A percentile compares a stretch with the other conserved stretches of the same genome.
Conservation (phyloP, 441 rosid genomes). For the Syzygium syzygioides region DNA sequence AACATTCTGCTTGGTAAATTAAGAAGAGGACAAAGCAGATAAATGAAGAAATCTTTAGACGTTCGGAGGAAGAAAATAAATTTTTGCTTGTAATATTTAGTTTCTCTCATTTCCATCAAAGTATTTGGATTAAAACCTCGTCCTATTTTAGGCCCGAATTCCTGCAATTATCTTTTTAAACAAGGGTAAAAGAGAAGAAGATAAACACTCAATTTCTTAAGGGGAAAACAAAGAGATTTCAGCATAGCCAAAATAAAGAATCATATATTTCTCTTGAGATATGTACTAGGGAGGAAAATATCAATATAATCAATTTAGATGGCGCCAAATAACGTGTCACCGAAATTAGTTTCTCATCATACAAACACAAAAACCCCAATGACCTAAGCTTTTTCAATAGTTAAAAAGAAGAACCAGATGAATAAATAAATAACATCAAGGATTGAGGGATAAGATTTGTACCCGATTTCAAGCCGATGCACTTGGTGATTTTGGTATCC, state of each 20-base stretch:
- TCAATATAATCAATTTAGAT: not conserved
- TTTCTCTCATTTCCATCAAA: too few relatives aligned
- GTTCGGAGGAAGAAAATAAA: not conserved
- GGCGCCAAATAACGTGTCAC: not conserved
- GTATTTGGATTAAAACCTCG: too few relatives aligned
- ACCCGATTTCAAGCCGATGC: not conserved
- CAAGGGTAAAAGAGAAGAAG: not conserved
- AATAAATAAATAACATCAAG: not conserved
- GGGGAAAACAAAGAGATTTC: not conserved
- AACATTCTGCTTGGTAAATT: not conserved
- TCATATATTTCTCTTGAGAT: not conserved
- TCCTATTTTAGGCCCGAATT: too few relatives aligned
- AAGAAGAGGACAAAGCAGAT: not conserved
- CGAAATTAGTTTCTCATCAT: not conserved
- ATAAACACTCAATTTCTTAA: not conserved
- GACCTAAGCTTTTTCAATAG: not conserved
- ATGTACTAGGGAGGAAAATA: not conserved
- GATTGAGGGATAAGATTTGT: not conserved
- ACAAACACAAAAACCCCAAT: not conserved
- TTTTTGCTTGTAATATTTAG: too few relatives aligned
- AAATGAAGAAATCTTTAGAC: not conserved
- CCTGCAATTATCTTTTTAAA: too few relatives aligned
- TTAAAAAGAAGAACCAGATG: not conserved
- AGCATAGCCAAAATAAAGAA: not conserved
- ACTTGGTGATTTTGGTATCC: not conserved